Evolutionary conservation across 495 filamentous ascomycete genomes (phyloP).

Genomic region (Podospora didyma): DNA sequence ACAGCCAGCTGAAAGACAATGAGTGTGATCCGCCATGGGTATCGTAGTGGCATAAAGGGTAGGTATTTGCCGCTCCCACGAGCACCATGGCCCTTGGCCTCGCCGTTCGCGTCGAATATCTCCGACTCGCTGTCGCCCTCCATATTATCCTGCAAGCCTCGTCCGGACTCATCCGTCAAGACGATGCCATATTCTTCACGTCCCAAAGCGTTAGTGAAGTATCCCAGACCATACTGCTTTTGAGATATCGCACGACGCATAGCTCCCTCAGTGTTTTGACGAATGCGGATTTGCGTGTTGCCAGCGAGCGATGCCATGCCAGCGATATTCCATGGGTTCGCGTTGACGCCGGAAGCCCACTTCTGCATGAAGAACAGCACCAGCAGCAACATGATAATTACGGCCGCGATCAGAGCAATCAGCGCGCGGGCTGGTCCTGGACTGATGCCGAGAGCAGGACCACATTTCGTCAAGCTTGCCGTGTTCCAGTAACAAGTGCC

Average conservation of each 20-base stretch:
- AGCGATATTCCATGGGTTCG: constrained; percentile 33
- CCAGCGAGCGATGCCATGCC: constrained; percentile 28
- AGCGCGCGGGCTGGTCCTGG: constrained; percentile 20
- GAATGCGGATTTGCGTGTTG: constrained; percentile 14
- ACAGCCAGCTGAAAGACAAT: constrained; percentile 23
- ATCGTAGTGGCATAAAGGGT: constrained; percentile 27
- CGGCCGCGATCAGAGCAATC: constrained; percentile 21
- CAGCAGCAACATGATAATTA: constrained; percentile 21
- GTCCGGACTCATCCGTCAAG: constrained; percentile 26
- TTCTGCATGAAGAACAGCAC: constrained; percentile 17
- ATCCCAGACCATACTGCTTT: constrained; percentile 25
- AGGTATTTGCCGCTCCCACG: constrained; percentile 3
- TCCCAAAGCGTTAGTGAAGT: constrained; percentile 16
- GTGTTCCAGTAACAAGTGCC: constrained; percentile 25
- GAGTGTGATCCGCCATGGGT: constrained; percentile 25
- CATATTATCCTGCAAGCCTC: constrained; percentile 8
- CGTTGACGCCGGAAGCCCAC: constrained; percentile 26
- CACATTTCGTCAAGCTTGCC: constrained; percentile 20
- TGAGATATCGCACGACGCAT: constrained; percentile 15
- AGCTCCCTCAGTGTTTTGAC: constrained; percentile 13
- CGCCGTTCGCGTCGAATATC: neutral
- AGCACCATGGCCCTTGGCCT: neutral
- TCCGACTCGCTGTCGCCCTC: constrained; percentile 2
- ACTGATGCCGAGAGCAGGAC: constrained; percentile 27
- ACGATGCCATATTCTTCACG: constrained; percentile 30